Conservation (phyloP, 2,329 filamentous ascomycete genomes). For the Akanthomyces dipterigenus region DNA sequence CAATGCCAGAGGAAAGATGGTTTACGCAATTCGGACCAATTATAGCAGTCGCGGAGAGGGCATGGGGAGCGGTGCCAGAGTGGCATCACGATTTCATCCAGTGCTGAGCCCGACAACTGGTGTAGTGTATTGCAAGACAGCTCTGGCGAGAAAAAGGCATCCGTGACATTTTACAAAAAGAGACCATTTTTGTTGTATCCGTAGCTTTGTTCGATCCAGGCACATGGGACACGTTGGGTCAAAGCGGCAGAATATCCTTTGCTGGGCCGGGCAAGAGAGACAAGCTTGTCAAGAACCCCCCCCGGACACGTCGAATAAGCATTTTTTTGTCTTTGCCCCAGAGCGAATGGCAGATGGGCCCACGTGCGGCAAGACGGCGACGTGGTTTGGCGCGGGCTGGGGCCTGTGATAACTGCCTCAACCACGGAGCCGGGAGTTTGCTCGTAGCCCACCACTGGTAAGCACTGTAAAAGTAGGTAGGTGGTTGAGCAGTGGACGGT, state of each 20-base stretch:
- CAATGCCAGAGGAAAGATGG: too few species aligned
- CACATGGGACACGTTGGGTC: not conserved
- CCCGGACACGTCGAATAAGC: too few species aligned
- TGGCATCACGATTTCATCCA: not conserved
- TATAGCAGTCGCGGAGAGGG: not conserved
- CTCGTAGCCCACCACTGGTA: not conserved
- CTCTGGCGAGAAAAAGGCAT: not conserved
- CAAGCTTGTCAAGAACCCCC: too few species aligned
- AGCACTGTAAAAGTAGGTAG: not conserved
- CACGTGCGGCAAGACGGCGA: conserved; percentile 23
- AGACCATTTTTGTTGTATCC: too few species aligned
- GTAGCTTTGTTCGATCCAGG: not conserved
- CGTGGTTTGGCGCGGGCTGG: conserved; percentile 11
- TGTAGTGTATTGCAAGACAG: not conserved
- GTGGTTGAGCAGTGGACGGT: too few species aligned
- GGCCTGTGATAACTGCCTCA: too few species aligned
- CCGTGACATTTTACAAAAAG: not conserved
- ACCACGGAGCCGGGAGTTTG: not conserved
- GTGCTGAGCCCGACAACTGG: not conserved
- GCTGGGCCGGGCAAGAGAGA: too few species aligned
- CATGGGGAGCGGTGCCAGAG: not conserved
- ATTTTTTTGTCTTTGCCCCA: not conserved
- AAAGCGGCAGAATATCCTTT: not conserved
- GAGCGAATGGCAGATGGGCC: conserved; percentile 11
- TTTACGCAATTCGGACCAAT: not conserved